Conservation (phyloP, 1,139 yeast genomes). For the Hansenula lynferdii region DNA sequence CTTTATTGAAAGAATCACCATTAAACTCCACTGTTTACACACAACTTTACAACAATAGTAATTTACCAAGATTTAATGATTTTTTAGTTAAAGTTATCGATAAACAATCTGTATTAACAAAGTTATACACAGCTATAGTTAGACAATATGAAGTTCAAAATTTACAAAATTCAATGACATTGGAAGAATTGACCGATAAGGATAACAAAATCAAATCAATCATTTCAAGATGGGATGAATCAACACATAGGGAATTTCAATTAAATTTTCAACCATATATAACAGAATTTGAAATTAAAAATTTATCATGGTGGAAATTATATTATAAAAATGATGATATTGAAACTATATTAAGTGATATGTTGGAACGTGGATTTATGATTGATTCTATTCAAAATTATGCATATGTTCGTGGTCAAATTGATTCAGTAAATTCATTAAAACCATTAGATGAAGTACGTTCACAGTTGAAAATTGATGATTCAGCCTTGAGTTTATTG, state of each 20-base stretch:
- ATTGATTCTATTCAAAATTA: slow-evolving; percentile 20
- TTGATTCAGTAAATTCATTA: slow-evolving; percentile 20
- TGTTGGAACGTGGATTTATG: slow-evolving; percentile 18
- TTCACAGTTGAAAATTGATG: slow-evolving; percentile 7
- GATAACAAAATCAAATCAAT: slow-evolving; percentile 15
- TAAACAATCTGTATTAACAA: slow-evolving; percentile 7
- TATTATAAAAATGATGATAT: slow-evolving; percentile 21
- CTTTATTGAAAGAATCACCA: slow-evolving; percentile 22
- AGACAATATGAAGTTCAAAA: slow-evolving; percentile 18
- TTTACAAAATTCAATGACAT: slow-evolving; percentile 14
- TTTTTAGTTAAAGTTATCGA: slow-evolving; percentile 7
- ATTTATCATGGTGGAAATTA: slow-evolving; percentile 22
- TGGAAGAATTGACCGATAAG: slow-evolving; percentile 12
- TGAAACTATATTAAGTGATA: slow-evolving; percentile 15
- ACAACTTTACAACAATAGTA: slow-evolving; percentile 11
- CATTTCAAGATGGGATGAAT: slow-evolving; percentile 24
- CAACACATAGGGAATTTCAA: slow-evolving; percentile 26
- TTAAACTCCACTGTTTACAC: slow-evolving; percentile 22
- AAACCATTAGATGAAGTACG: slow-evolving; percentile 9
- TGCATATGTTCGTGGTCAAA: slow-evolving; percentile 23
- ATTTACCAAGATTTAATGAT: slow-evolving; percentile 9
- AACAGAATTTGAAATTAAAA: slow-evolving; percentile 16
- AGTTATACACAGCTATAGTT: slow-evolving; percentile 16
- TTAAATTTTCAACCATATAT: slow-evolving; percentile 24
- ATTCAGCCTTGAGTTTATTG: slow-evolving; percentile 14